Base-by-base conservation (phyloP, 225 moss, liverwort and hornwort species). In the Polytrichum formosum region DNA sequence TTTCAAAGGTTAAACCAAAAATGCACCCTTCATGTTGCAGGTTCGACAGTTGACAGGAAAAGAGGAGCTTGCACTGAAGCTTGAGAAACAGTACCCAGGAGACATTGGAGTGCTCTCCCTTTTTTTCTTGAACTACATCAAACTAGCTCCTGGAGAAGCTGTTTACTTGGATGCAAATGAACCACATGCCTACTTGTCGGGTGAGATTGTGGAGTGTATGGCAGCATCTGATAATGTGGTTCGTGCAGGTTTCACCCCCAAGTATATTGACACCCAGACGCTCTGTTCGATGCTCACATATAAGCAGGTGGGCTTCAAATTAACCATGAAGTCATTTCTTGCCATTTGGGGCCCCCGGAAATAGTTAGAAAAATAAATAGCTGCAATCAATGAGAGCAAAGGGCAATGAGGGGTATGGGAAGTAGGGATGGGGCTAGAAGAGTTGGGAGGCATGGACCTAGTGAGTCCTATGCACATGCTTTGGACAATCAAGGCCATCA, bases 221-320 rank as follows among this genome's bases (percentile, higher is more conserved):
- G 97, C 97, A 33, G 84, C 97, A 69, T 97, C 97, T 7, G 97
- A 97, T 82, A 97, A 97, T 65, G 97, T 97, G 46, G 94, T 97
- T 33, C 88, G 97, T 1, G 97, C 97, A 30, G 97, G 97, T 54
- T 84, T 97, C 73, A 97, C 97, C 23, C 90, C 94, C 54, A 97
- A 97, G 88, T 91, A 79, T 53, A 83, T 89, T 23, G 97, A 94
- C 80, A 97, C 94, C 5, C 66, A 77, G 67, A 97, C 88, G 18
- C 92, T 97, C 7, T 94, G 92, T 66, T 82, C 91, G 18, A 97
- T 97, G 94, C 78, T 97, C 20, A 90, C 91, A 6, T 97, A 97
- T 68, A 92, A 92, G 70, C 97, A 92, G 90, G 91, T 83, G 66
- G 72, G 58, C 4, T 46, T 4, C 13, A 46, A 46, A 13, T 13